Percentiles rank a stretch among this genome's conserved stretches.
Conservation (phyloP, 805 yeast species). For the Peterozyma xylosa region DNA sequence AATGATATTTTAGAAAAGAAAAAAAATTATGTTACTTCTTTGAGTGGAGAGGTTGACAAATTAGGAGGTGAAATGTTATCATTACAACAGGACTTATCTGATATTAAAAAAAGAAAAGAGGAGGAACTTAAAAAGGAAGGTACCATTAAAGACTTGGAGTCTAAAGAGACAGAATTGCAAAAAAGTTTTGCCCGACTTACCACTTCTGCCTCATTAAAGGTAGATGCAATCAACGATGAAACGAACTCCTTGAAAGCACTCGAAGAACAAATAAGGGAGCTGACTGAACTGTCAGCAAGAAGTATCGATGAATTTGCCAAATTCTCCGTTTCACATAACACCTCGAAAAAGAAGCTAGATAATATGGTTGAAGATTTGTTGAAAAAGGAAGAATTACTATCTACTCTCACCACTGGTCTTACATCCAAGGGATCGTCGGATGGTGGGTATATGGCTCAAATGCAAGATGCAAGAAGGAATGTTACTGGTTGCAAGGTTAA, state of each 20-base stretch:
- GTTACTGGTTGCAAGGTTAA: conserved; percentile 45
- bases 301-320: conserved; percentile 28
- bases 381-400: conserved; percentile 69
- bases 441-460: conserved; percentile 71
- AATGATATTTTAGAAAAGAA: conserved; percentile 34
- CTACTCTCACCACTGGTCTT: conserved; percentile 83
- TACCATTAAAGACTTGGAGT: conserved; percentile 51
- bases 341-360: conserved; percentile 34
- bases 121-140: conserved; percentile 56
- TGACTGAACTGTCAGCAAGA: conserved; percentile 24
- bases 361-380: conserved; percentile 37
- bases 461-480: conserved; percentile 52
- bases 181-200: conserved; percentile 61
- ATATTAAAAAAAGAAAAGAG: conserved; percentile 44
- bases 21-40: conserved; percentile 29
- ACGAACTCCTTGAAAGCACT: conserved; percentile 24
- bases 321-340: conserved; percentile 37
- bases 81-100: conserved; percentile 54
- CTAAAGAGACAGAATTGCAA: conserved; percentile 42
- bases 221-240: conserved; percentile 54
- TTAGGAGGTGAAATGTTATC: conserved; percentile 47
- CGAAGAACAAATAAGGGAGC: conserved; percentile 23
- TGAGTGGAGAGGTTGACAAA: conserved; percentile 35
- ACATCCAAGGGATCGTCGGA: conserved; percentile 72
- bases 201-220: conserved; percentile 54